Evolutionary conservation across 495 filamentous ascomycete genomes (phyloP), one percentile per base, ranked within the genome.

Genomic region (Talaromyces ruber): DNA sequence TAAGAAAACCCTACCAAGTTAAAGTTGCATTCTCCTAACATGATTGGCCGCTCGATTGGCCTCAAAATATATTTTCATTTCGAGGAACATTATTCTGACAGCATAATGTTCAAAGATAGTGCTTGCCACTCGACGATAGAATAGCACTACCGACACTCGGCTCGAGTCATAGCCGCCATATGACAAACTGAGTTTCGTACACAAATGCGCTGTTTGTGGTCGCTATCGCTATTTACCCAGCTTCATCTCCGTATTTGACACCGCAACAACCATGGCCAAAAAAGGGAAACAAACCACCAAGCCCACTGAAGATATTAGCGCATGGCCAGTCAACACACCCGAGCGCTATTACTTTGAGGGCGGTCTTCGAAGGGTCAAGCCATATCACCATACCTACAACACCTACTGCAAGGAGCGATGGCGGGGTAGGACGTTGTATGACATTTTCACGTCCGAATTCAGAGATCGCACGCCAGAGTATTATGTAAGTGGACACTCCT

Each of bases 301-400:
- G 26, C 8, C 51, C 26, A 28, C 24, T 28, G 24, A 54, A 28
- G 16, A 54, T 16, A 28, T 14, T 54, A 24, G 1, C 14, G 7
- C 26, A 56, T 67, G 67, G 24, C 86, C 88, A 21, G 82, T 78
- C 65, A 85, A 88, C 64, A 82, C 84, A 8, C 86, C 88, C 25
- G 64, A 67, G 60, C 85, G 82, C 9, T 97, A 97, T 71, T 89
- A 86, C 65, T 73, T 96, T 60, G 88, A 94, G 58, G 84, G 86
- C 66, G 90, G 88, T 9, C 72, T 97, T 43, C 85, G 93, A 37
- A 85, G 90, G 32, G 90, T 97, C 14, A 77, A 79, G n/a, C 93
- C 93, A 5, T 97, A 97, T 68, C 82, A 94, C 69, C 97, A 83
- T 69, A 97, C 94, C 2, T 98, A 96, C 74, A 96, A 97, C 67